These are phyloP conservation scores for Datisca glomerata DNA, from an alignment of 306 rosid genomes.

Conservation along the genomic window DNA sequence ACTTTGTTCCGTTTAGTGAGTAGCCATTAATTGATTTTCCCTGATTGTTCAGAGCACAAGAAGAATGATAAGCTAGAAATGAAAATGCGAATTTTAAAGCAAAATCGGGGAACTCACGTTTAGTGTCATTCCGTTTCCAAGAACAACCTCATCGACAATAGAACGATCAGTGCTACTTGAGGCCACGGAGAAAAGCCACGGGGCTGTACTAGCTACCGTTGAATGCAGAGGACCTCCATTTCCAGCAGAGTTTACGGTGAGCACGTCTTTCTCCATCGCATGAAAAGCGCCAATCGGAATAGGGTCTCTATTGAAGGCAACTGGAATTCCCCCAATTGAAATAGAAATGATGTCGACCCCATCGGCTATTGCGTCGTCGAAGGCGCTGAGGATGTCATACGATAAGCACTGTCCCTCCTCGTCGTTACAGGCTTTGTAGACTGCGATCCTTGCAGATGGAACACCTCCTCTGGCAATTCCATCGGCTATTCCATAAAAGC, in stretches of 20 bases:
- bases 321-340: background rate
- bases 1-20: constrained; percentile 6
- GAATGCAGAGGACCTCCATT: constrained; percentile 7
- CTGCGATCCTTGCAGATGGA: constrained; percentile 15
- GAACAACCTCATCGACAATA: constrained; percentile 7
- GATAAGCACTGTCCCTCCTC: background rate
- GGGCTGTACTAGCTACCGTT: constrained; percentile 8
- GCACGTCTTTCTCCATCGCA: constrained; percentile 28
- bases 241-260: constrained; percentile 24
- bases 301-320: background rate
- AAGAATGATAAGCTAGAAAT: background rate
- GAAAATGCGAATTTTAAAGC: background rate
- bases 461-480: constrained; percentile 23
- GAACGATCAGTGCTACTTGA: constrained; percentile 14
- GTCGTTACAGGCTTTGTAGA: constrained; percentile 6
- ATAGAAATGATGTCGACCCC: constrained; percentile 22
- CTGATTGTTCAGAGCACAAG: constrained; percentile 3
- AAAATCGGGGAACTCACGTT: background rate
- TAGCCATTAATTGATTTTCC: constrained; percentile 22
- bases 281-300: constrained; percentile 28
- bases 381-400: constrained; percentile 12
- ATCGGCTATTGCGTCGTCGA: constrained; percentile 39
- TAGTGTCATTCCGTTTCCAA: constrained; percentile 6
- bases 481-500: constrained; percentile 8
- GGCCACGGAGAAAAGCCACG: constrained; percentile 18